Conservation (phyloP, 2,329 filamentous ascomycete genomes). For the Aspergillus brasiliensis region DNA sequence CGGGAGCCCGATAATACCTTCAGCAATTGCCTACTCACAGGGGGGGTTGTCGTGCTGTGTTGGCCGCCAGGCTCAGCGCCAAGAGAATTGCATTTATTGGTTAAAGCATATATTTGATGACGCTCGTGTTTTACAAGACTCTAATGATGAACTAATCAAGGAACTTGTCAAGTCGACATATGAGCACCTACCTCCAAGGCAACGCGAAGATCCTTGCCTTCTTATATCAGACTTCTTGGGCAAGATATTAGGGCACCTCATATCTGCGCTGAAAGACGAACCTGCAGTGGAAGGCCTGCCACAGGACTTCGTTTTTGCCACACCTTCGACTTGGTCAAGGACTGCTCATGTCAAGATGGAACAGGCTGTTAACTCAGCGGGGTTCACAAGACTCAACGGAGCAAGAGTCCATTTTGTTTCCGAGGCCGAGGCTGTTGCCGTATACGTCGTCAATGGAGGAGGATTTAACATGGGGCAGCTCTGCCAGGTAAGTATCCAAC, state of each 20-base stretch:
- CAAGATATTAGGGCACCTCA: neutral
- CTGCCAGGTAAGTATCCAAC: too few relatives aligned
- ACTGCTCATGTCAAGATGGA: neutral
- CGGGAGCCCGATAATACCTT: neutral
- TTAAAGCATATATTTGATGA: neutral
- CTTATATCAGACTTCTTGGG: neutral
- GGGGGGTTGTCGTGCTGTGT: neutral
- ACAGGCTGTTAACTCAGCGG: neutral
- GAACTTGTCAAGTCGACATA: neutral
- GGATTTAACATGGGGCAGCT: too few relatives aligned
- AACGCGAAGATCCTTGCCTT: neutral
- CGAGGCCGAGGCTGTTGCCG: neutral
- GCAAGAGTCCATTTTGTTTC: neutral
- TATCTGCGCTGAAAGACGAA: neutral
- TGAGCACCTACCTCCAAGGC: neutral
- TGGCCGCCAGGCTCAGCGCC: neutral
- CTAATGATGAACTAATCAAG: neutral
- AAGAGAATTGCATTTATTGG: neutral
- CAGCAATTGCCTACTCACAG: neutral
- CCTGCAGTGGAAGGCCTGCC: neutral
- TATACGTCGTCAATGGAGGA: neutral
- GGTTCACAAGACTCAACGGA: neutral
- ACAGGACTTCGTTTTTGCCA: neutral
- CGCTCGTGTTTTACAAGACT: neutral
- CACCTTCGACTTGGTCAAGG: neutral